Evolutionary conservation across 2,329 filamentous ascomycete genomes (phyloP), one percentile per base, ranked within the genome.

Genomic region (Pyricularia grisea): DNA sequence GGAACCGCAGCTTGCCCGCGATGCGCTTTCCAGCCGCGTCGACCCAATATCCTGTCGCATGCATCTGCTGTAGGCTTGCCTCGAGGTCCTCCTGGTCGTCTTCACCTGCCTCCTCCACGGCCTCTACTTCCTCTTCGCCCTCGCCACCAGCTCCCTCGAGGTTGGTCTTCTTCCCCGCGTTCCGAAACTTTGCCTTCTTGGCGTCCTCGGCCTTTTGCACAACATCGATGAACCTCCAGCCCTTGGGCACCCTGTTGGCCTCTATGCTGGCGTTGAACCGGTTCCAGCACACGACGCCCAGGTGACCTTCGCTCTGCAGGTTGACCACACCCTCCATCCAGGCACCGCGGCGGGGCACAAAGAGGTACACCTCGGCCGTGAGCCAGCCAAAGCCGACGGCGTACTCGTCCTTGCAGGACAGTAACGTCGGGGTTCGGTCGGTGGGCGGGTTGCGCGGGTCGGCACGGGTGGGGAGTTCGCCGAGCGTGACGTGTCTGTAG

Each of bases 231-330:
- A 93, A 98, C 71, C 82, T 88, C 95, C 94, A 99, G 28, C 86
- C 85, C 17, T 81, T 78, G 0, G 95, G 95, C 20, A 99, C 82
- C 50, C 92, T 85, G 71, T 87, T 87, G 27, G 90, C 85, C 74
- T 94, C 91, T 70, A 99, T 92, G 63, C 90, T 92, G 1, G 94
- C 92, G 73, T 95, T 97, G 84, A 98, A 98, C 72, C 93, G 88
- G 78, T 94, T 94, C 80, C 93, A 94, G 77, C 93, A 95, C 12
- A 96, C 88, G 2, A 97, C 86, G 25, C 94, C 94, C 7, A 99
- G 85, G 76, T 97, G 93, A 7, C 92, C 93, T 73, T 95, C 92
- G 66, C 91, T 94, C 76, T 97, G 92, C 33, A 97, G 83, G 74
- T 94, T 95, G 69, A 97, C 86, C 73, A 85, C 89, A 12, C 93